Conservation (phyloP, 805 yeast genomes). For the Yamadazyma akitaensis region DNA sequence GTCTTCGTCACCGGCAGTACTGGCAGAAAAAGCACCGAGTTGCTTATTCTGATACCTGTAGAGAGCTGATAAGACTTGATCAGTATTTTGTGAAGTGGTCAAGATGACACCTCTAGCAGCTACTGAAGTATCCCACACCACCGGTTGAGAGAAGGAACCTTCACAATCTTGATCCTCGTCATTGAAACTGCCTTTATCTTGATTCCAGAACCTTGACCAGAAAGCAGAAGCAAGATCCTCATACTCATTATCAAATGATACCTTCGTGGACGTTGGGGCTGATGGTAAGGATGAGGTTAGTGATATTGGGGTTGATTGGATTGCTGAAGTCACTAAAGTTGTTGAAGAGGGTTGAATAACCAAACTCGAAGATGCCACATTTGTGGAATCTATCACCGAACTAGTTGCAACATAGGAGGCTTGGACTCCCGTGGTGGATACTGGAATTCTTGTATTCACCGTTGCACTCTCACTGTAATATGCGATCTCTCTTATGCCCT, state of each 20-base stretch:
- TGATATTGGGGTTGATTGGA: background rate
- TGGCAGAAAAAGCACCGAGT: slow-evolving; percentile 21
- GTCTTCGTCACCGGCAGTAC: slow-evolving; percentile 20
- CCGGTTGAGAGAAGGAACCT: slow-evolving; percentile 13
- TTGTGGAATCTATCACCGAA: background rate
- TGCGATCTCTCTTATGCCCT: background rate
- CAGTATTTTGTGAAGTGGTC: slow-evolving; percentile 10
- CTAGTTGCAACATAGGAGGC: background rate
- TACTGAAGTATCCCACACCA: slow-evolving; percentile 29
- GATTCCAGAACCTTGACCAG: slow-evolving; percentile 23
- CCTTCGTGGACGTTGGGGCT: background rate
- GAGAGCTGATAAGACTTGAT: slow-evolving; percentile 13
- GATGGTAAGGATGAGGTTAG: background rate
- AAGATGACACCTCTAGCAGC: slow-evolving; percentile 18
- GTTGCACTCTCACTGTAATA: background rate
- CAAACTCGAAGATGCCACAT: background rate
- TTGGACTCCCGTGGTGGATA: background rate
- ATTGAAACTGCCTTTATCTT: slow-evolving; percentile 13
- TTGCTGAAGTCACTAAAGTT: background rate
- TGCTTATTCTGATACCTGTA: slow-evolving; percentile 17
- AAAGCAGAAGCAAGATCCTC: background rate
- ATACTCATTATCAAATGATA: background rate
- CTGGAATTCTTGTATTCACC: background rate
- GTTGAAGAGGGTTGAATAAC: background rate
- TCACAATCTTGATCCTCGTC: slow-evolving; percentile 19